These are phyloP conservation scores for Oryza brachyantha DNA, from an alignment of 176 grass and related monocot genomes.

Conservation along the genomic window DNA sequence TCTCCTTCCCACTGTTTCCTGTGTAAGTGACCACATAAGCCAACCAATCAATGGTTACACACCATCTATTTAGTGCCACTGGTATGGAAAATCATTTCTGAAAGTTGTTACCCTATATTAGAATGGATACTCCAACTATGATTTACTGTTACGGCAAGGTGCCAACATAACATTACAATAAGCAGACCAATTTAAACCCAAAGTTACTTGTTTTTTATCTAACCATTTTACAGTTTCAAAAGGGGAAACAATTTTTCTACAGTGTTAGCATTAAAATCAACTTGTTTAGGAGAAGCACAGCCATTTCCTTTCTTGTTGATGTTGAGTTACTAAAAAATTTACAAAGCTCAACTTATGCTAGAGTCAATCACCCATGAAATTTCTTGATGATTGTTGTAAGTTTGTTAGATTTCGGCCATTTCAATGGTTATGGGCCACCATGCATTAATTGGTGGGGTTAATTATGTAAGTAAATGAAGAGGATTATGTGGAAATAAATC, in stretches of 20 bases:
- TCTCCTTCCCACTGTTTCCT: not conserved
- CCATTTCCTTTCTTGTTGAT: too few species aligned
- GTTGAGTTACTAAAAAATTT: too few species aligned
- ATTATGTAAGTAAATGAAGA: not conserved
- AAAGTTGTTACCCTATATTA: not conserved
- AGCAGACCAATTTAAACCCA: not conserved
- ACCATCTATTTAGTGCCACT: not conserved
- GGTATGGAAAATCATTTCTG: not conserved
- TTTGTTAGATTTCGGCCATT: not conserved
- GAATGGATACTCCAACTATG: not conserved
- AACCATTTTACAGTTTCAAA: not conserved
- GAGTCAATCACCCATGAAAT: not conserved
- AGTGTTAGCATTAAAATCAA: not conserved
- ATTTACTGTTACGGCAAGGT: not conserved
- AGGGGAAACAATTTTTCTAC: not conserved
- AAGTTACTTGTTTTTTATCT: not conserved
- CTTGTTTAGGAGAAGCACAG: not conserved
- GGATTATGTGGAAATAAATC: not conserved
- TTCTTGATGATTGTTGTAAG: not conserved
- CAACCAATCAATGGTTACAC: not conserved
- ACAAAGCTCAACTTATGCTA: not conserved
- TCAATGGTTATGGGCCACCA: not conserved
- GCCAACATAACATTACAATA: not conserved
- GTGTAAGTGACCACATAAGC: not conserved
- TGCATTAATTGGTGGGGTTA: not conserved